Conservation (phyloP, 2,329 filamentous ascomycete species). For the Scedosporium minutisporum region DNA sequence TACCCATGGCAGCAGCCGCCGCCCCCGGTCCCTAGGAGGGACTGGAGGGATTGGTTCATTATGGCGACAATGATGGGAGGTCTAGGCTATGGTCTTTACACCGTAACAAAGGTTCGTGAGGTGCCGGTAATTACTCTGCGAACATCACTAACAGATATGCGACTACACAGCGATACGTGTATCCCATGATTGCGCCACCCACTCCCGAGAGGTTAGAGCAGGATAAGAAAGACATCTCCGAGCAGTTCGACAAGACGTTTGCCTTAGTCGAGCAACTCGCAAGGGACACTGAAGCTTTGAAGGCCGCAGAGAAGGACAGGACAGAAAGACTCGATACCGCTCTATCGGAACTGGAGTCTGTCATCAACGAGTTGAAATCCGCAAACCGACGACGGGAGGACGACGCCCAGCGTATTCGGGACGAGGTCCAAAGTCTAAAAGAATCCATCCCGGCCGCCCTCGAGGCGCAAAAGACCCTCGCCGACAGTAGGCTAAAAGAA, state of each 20-base stretch:
- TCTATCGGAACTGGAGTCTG: conserved; percentile 72
- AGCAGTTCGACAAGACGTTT: conserved; percentile 88
- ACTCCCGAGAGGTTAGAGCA: conserved; percentile 89
- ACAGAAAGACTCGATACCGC: conserved; percentile 76
- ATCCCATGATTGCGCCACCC: conserved; percentile 82
- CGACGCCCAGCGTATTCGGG: conserved; percentile 74
- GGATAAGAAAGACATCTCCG: conserved; percentile 87
- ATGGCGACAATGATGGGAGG: conserved; percentile 94
- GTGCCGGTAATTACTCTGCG: background rate
- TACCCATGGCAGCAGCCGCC: conserved; percentile 46
- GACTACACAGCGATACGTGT: conserved; percentile 65
- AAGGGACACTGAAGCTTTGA: conserved; percentile 81
- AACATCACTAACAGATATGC: background rate
- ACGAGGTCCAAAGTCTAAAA: conserved; percentile 75
- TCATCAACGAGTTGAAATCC: conserved; percentile 72
- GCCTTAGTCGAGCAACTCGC: conserved; percentile 82
- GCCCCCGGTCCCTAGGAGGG: conserved; percentile 60
- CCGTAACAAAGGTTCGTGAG: conserved; percentile 64
- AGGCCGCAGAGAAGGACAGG: conserved; percentile 73
- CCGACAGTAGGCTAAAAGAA: conserved; percentile 73
- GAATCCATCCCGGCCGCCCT: conserved; percentile 82
- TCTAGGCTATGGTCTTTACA: conserved; percentile 80
- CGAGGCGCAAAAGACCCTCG: conserved; percentile 75
- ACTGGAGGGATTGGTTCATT: conserved; percentile 99
- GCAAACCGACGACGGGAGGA: conserved; percentile 76